Conservation (phyloP, 768 basidiomycete species). For the Lactarius trivialis region DNA sequence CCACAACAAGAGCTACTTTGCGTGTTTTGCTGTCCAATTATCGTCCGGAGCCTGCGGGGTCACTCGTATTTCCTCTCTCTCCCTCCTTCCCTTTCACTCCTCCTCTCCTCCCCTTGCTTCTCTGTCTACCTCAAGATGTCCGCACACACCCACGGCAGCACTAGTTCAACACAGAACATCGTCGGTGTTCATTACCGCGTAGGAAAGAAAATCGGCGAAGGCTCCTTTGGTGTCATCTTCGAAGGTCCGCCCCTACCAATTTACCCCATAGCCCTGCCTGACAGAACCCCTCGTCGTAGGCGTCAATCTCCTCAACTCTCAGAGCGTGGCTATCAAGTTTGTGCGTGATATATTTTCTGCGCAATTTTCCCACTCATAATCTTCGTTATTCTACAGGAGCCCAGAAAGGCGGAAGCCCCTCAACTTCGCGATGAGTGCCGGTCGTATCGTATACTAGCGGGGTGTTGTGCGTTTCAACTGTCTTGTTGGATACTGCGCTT, state of each 20-base stretch:
- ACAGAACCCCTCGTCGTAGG: slow-evolving; percentile 41
- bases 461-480: slow-evolving; percentile 55
- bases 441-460: slow-evolving; percentile 85
- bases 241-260: slow-evolving; percentile 47
- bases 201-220: slow-evolving; percentile 99
- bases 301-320: slow-evolving; percentile 95
- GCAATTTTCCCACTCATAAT: not conserved
- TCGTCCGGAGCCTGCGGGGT: not conserved
- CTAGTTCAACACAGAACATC: slow-evolving; percentile 62
- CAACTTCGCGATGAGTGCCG: slow-evolving; percentile 98
- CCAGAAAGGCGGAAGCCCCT: slow-evolving; percentile 91
- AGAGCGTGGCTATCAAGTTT: slow-evolving; percentile 99
- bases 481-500: slow-evolving; percentile 14
- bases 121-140: slow-evolving; percentile 27
- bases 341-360: slow-evolving; percentile 43
- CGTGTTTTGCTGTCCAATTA: slow-evolving; percentile 8
- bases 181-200: slow-evolving; percentile 97
- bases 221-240: slow-evolving; percentile 94
- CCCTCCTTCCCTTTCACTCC: slow-evolving; percentile 13
- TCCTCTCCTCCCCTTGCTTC: slow-evolving; percentile 14
- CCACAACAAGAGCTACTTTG: not conserved
- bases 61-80: slow-evolving; percentile 10
- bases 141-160: slow-evolving; percentile 40
- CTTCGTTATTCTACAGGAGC: slow-evolving; percentile 51
- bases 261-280: slow-evolving; percentile 9